These are phyloP conservation scores for Astrocystis sublimbata DNA, from an alignment of 495 filamentous ascomycete genomes.

Conservation along the genomic window DNA sequence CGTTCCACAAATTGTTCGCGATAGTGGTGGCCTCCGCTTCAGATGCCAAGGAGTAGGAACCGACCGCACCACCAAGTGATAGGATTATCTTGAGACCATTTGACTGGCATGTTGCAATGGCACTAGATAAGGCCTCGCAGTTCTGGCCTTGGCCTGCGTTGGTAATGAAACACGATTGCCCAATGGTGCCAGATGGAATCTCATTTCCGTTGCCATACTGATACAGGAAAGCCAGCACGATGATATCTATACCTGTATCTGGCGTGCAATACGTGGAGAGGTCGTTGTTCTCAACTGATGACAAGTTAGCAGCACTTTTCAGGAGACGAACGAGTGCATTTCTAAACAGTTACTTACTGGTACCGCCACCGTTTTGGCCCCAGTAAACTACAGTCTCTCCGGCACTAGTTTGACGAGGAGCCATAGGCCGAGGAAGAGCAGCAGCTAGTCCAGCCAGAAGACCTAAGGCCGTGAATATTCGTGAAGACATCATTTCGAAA, in stretches of 20 bases:
- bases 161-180: conserved; percentile 40
- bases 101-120: conserved; percentile 51
- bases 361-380: conserved; percentile 46
- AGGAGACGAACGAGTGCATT: neutral
- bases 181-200: conserved; percentile 42
- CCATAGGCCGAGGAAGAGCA: conserved; percentile 10
- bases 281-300: conserved; percentile 41
- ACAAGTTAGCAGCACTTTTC: neutral
- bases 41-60: conserved; percentile 38
- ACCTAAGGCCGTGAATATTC: conserved; percentile 5
- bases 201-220: conserved; percentile 35
- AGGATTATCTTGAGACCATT: conserved; percentile 52
- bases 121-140: conserved; percentile 46
- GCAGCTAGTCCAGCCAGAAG: conserved; percentile 11
- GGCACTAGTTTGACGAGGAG: conserved; percentile 3
- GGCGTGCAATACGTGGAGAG: conserved; percentile 43
- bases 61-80: conserved; percentile 45
- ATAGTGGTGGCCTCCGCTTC: conserved; percentile 50
- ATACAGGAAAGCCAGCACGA: conserved; percentile 56
- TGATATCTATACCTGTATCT: conserved; percentile 46
- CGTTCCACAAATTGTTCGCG: conserved; percentile 51
- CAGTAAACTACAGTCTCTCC: conserved; percentile 44
- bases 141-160: conserved; percentile 37
- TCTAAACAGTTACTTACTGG: conserved; percentile 20
- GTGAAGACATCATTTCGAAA: conserved; percentile 16